A percentile compares a stretch with the other conserved stretches of the same genome.
Conservation (phyloP, 352 stramenopile species). For the Elongisporangium anandrum region DNA sequence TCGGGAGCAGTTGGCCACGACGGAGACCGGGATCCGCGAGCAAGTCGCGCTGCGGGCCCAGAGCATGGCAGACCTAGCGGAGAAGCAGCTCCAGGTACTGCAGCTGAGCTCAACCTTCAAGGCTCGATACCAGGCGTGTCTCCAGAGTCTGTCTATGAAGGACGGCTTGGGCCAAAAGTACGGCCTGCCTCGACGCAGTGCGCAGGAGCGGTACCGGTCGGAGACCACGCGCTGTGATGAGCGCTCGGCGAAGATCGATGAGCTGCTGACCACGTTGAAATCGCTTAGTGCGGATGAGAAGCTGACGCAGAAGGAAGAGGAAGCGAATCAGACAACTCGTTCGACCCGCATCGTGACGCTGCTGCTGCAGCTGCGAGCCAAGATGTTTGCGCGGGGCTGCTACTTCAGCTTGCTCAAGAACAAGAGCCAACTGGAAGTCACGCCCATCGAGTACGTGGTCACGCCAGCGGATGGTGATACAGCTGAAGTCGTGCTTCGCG, state of each 20-base stretch:
- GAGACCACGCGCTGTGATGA: conserved; percentile 80
- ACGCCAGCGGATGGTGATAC: conserved; percentile 6
- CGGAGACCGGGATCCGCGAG: conserved; percentile 34
- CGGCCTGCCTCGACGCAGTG: conserved; percentile 71
- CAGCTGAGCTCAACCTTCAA: conserved; percentile 53
- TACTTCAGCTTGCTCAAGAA: conserved; percentile 64
- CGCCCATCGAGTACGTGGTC: conserved; percentile 19
- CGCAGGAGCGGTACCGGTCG: conserved; percentile 81
- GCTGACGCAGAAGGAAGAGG: not conserved
- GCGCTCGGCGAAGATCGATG: conserved; percentile 55
- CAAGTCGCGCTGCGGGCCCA: conserved; percentile 29
- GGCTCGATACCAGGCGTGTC: conserved; percentile 53
- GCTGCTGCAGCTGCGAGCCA: conserved; percentile 51
- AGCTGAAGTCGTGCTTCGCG: conserved; percentile 18
- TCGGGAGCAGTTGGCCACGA: conserved; percentile 24
- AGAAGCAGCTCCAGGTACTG: conserved; percentile 24
- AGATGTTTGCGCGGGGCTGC: conserved; percentile 49
- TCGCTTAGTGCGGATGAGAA: conserved; percentile 19
- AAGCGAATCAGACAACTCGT: not conserved
- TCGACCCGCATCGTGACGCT: conserved; percentile 19
- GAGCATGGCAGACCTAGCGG: conserved; percentile 27
- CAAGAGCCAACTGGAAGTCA: conserved; percentile 40
- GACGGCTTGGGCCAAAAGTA: conserved; percentile 90
- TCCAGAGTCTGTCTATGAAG: conserved; percentile 82
- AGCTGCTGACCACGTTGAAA: conserved; percentile 51